Evolutionary conservation across 2,329 filamentous ascomycete genomes (phyloP).

Genomic region (Ceratocystis cacaofunesta): DNA sequence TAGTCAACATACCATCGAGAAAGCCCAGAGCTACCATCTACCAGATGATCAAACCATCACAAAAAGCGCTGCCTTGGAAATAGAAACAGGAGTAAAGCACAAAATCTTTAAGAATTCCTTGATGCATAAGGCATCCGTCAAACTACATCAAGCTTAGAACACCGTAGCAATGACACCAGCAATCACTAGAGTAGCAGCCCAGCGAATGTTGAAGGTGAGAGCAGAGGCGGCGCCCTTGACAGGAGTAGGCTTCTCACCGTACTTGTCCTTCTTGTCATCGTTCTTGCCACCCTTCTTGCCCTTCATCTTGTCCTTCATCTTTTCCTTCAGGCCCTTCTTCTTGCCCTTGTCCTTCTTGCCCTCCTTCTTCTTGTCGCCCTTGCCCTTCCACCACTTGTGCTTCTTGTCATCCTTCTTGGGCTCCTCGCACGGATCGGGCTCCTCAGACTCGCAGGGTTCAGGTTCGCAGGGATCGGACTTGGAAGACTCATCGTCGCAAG

Average conservation of each 20-base stretch:
- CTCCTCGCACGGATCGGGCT: constrained; percentile 7
- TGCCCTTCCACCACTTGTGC: constrained; percentile 18
- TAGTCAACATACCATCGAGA: not conserved
- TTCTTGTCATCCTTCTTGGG: constrained; percentile 17
- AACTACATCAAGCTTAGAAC: constrained; percentile 11
- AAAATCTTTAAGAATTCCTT: constrained; percentile 7
- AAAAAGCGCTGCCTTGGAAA: not conserved
- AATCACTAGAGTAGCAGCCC: constrained; percentile 14
- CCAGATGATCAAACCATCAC: constrained; percentile 2
- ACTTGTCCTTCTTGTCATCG: constrained; percentile 13
- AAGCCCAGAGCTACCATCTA: not conserved
- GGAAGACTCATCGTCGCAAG: not conserved
- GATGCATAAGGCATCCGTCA: constrained; percentile 1
- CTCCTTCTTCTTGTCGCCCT: constrained; percentile 15
- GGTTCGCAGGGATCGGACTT: not conserved
- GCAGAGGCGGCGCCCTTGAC: constrained; percentile 13
- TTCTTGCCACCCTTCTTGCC: constrained; percentile 15
- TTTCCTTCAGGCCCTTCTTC: constrained; percentile 9
- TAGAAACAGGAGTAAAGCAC: constrained; percentile 8
- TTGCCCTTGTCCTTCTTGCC: constrained; percentile 14
- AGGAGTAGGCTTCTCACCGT: constrained; percentile 14
- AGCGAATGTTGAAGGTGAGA: constrained; percentile 11
- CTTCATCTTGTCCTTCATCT: constrained; percentile 15
- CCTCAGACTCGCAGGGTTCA: constrained; percentile 6
- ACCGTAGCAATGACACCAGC: constrained; percentile 14